These are phyloP conservation scores for Pleurotus citrinopileatus DNA, from an alignment of 768 basidiomycete genomes.

Conservation along the genomic window DNA sequence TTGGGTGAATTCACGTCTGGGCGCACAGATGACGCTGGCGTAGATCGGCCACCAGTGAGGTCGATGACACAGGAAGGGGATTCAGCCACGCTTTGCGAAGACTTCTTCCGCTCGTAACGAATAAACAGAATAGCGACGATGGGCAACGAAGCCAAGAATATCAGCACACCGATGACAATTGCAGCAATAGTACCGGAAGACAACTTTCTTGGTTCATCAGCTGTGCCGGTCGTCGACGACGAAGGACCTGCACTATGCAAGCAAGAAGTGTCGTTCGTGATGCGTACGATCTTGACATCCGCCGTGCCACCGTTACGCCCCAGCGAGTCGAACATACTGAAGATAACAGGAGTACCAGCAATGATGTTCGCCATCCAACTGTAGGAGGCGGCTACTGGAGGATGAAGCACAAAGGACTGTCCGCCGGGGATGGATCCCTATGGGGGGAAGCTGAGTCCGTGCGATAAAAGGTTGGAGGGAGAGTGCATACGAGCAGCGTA, in stretches of 20 bases:
- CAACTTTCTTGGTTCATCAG: constrained; percentile 16
- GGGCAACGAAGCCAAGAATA: constrained; percentile 48
- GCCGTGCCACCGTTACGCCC: constrained; percentile 59
- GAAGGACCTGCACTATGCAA: constrained; percentile 50
- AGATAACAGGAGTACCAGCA: constrained; percentile 57
- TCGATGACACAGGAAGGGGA: neutral
- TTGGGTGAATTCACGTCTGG: neutral
- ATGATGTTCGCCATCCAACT: constrained; percentile 56
- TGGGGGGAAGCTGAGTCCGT: neutral
- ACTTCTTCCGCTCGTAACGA: constrained; percentile 12
- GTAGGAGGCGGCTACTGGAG: constrained; percentile 36
- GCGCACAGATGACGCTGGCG: neutral
- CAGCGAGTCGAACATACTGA: constrained; percentile 49
- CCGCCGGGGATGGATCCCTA: constrained; percentile 69
- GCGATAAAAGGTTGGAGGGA: neutral
- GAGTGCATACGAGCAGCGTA: constrained; percentile 37
- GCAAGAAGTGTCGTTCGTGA: constrained; percentile 49
- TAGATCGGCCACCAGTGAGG: neutral
- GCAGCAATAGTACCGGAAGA: constrained; percentile 48
- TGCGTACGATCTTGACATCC: constrained; percentile 44
- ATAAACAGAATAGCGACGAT: constrained; percentile 53
- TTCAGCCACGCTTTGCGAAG: neutral
- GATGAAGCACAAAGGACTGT: constrained; percentile 39
- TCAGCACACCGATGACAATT: constrained; percentile 48
- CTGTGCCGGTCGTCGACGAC: constrained; percentile 30